phyloP scores from a whole-genome alignment of 2,329 filamentous ascomycete genomes.

The Lasiodiplodia hormozganensis region DNA sequence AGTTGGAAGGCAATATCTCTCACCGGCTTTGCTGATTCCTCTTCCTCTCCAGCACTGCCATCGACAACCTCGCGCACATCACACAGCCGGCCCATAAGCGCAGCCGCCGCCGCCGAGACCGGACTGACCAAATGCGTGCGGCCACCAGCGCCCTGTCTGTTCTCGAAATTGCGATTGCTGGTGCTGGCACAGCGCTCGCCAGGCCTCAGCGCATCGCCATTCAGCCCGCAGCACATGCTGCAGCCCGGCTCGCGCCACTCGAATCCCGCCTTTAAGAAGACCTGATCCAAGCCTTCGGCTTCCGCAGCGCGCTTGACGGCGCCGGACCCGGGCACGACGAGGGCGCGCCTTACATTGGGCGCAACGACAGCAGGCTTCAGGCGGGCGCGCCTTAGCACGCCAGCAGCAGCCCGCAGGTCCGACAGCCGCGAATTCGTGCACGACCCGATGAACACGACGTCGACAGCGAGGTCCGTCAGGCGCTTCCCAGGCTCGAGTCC shows the following conservation, averaged over 20 bases:
- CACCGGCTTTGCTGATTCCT: conserved; percentile 64
- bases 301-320: conserved; percentile 93
- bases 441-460: conserved; percentile 98
- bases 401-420: conserved; percentile 86
- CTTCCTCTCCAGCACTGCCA: conserved; percentile 48
- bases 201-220: conserved; percentile 92
- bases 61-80: conserved; percentile 83
- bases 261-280: conserved; percentile 90
- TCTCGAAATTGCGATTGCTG: conserved; percentile 97
- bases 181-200: conserved; percentile 94
- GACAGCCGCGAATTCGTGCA: conserved; percentile 98
- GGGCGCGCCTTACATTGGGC: conserved; percentile 85
- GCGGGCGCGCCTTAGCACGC: conserved; percentile 85
- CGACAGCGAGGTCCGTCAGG: conserved; percentile 86
- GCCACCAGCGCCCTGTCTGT: conserved; percentile 88
- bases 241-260: conserved; percentile 98
- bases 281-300: conserved; percentile 87
- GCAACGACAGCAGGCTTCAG: conserved; percentile 59
- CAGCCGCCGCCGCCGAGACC: conserved; percentile 92
- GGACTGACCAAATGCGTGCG: conserved; percentile 97
- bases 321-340: conserved; percentile 96
- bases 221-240: conserved; percentile 99
- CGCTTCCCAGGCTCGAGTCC: conserved; percentile 83
- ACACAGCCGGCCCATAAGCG: conserved; percentile 86
- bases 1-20: conserved; percentile 67